Base-by-base conservation (phyloP, 345 rosid genomes). In the Syzygium jambos region DNA sequence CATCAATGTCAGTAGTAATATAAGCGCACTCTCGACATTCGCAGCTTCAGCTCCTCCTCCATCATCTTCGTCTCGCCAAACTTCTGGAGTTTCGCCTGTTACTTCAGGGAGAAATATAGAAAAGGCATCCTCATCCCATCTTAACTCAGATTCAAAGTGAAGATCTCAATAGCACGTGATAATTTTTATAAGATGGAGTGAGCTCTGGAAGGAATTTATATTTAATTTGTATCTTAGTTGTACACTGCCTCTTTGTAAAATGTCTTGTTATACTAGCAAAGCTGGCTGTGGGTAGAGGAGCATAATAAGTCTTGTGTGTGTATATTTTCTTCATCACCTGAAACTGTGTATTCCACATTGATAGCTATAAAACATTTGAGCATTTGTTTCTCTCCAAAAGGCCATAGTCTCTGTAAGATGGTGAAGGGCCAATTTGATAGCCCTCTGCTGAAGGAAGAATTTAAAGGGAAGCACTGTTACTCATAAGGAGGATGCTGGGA, bases 11-110 rank as follows among this genome's bases (percentile, higher is more conserved):
- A 93, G 94, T 91, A 91, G 92, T 38, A 85, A 90, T 85, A 55
- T 68, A 5, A 90, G 92, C 53, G 90, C 85, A 13, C 85, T 91
- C 25, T 94, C 96, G 27, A 90, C 96, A 30, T 85, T 89, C 88
- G 88, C 91, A 29, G 77, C 91, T 73, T 93, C 95, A 5, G 92
- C 93, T 88, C 90, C 92, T 23, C 91, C 91, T 85, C 93, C 73
- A 29, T 92, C 95, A 25, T 93, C 94, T 29, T 93, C 93, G 1
- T 93, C 95, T 11, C 86, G 41, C 86, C 94, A 90, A 38, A 89
- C 91, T 51, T 86, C 85, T 43, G 96, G 89, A 25, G 88, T 90
- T 85, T 89, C 94, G 19, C 92, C 95, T 49, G 78, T 89, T 2
- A 91, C 85, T 89, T 91, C 95, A 38, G 93, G 87, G 43, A 89